A percentile compares a stretch with the other conserved stretches of the same genome.
These are phyloP conservation scores for Penicillium sp. DNA, from an alignment of 2,329 filamentous ascomycete species.

Conservation along the genomic window DNA sequence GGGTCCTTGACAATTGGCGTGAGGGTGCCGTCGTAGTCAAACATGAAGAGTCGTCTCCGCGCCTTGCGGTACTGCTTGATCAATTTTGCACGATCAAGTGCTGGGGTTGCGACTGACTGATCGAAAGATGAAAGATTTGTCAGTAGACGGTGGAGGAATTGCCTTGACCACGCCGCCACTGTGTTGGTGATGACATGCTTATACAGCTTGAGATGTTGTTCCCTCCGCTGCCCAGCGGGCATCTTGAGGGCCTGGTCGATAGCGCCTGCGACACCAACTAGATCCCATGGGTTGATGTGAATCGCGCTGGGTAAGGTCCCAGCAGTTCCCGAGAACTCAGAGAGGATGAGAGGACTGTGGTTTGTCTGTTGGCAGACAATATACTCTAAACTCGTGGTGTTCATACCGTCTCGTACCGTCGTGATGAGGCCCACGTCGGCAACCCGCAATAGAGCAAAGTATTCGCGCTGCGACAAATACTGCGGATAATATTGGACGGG, in stretches of 20 bases:
- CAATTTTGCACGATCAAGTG: constrained; percentile 71
- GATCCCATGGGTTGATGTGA: constrained; percentile 96
- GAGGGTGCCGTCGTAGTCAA: constrained; percentile 96
- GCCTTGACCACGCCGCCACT: constrained; percentile 79
- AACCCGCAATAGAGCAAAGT: constrained; percentile 86
- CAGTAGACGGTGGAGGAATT: constrained; percentile 74
- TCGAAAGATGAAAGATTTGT: constrained; percentile 75
- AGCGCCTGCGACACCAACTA: constrained; percentile 75
- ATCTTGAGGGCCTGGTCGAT: constrained; percentile 81
- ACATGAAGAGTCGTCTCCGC: constrained; percentile 87
- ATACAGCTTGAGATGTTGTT: constrained; percentile 73
- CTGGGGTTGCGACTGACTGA: constrained; percentile 72
- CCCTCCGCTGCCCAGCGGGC: constrained; percentile 61
- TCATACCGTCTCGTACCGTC: constrained; percentile 95
- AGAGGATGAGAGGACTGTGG: constrained; percentile 84
- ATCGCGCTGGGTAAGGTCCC: constrained; percentile 81
- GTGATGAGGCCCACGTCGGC: constrained; percentile 93
- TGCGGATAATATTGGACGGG: constrained; percentile 95
- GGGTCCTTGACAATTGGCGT: constrained; percentile 94
- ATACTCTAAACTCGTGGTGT: constrained; percentile 93
- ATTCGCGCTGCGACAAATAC: constrained; percentile 84
- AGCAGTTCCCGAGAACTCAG: constrained; percentile 93
- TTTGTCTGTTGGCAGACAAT: constrained; percentile 86
- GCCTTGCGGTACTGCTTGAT: constrained; percentile 71
- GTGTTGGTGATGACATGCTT: constrained; percentile 81